Conservation (phyloP, 495 filamentous ascomycete species). For the Annulohypoxylon stygium region DNA sequence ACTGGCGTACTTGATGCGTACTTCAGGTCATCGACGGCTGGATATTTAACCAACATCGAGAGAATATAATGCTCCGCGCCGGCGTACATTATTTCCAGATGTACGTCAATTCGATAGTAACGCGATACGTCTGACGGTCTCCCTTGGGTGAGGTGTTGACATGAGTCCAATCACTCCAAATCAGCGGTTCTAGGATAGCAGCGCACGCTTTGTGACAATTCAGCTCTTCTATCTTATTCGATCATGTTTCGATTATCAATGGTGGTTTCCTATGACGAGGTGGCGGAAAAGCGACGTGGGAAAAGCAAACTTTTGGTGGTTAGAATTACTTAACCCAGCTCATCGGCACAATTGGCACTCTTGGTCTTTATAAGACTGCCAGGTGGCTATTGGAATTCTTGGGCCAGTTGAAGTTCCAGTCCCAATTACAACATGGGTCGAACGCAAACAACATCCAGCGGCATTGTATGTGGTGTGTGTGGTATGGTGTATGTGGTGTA, state of each 20-base stretch:
- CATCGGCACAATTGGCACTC: background rate
- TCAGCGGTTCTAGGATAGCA: background rate
- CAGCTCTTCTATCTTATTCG: background rate
- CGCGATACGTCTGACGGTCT: background rate
- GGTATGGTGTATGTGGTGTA: background rate
- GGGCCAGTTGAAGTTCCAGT: background rate
- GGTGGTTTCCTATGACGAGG: background rate
- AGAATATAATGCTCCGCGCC: background rate
- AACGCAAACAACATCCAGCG: slow-evolving; percentile 2
- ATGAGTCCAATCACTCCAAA: background rate
- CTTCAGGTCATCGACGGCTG: background rate
- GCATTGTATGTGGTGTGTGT: background rate
- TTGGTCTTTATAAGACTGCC: background rate
- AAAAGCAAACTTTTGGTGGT: slow-evolving; percentile 11
- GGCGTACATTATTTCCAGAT: background rate
- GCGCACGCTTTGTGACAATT: background rate
- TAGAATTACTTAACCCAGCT: background rate
- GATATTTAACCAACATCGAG: background rate
- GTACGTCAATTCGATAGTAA: background rate
- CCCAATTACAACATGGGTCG: background rate
- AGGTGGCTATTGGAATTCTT: background rate
- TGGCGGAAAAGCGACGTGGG: background rate
- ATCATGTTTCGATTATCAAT: background rate
- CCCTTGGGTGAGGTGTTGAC: background rate
- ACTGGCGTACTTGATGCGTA: background rate